Conservation (phyloP, 2,329 filamentous ascomycete genomes). For the Colletotrichum trifolii region DNA sequence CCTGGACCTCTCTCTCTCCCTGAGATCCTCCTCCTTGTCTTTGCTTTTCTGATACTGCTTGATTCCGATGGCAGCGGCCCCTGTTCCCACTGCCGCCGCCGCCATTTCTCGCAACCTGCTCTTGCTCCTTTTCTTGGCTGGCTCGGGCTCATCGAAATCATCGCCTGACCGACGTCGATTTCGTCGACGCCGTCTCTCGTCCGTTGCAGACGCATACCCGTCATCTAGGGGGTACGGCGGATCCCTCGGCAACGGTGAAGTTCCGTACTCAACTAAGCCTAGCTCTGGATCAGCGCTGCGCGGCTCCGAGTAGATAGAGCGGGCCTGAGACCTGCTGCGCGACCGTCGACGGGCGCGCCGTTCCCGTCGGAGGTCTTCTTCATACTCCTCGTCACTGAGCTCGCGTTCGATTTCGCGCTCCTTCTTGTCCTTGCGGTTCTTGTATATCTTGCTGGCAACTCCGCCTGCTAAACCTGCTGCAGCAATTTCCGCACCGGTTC, state of each 20-base stretch:
- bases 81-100: slow-evolving; percentile 64
- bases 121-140: slow-evolving; percentile 61
- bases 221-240: slow-evolving; percentile 48
- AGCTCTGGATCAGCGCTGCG: slow-evolving; percentile 71
- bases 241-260: slow-evolving; percentile 61
- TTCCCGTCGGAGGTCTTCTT: slow-evolving; percentile 36
- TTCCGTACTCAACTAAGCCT: slow-evolving; percentile 76
- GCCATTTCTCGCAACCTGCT: slow-evolving; percentile 67
- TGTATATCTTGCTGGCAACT: slow-evolving; percentile 70
- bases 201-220: slow-evolving; percentile 61
- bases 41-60: slow-evolving; percentile 67
- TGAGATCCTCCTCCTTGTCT: slow-evolving; percentile 52
- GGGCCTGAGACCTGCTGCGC: slow-evolving; percentile 64
- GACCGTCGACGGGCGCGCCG: slow-evolving; percentile 40
- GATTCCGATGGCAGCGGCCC: slow-evolving; percentile 71
- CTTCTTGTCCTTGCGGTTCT: slow-evolving; percentile 70
- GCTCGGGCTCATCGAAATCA: slow-evolving; percentile 47
- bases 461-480: slow-evolving; percentile 70
- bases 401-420: slow-evolving; percentile 54
- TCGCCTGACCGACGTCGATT: slow-evolving; percentile 46
- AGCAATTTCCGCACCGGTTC: slow-evolving; percentile 69
- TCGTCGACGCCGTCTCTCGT: slow-evolving; percentile 54
- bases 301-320: slow-evolving; percentile 61
- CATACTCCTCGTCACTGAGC: slow-evolving; percentile 47
- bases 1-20: slow-evolving; percentile 29